Evolutionary conservation across 192 early-diverging fungal species (phyloP).

Genomic region (Linderina pennispora): DNA sequence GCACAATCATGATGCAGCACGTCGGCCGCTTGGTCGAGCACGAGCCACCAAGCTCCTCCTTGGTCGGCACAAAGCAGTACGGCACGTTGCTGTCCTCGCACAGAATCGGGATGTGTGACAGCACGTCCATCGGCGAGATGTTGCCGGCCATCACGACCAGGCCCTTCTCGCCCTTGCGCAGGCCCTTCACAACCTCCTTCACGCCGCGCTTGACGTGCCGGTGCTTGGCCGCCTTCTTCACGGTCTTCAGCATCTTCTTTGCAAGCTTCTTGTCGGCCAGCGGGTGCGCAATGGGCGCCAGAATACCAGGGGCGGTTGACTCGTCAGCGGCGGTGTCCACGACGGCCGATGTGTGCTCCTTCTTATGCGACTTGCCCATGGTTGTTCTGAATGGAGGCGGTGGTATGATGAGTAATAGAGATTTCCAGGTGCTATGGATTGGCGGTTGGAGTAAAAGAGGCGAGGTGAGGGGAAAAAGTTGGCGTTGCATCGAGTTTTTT

Average conservation of each 20-base stretch:
- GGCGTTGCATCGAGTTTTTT: no score
- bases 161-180: slow-evolving; percentile 93
- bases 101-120: slow-evolving; percentile 94
- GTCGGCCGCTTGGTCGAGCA: slow-evolving; percentile 95
- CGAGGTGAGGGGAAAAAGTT: no score
- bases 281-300: slow-evolving; percentile 45
- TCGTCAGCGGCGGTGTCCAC: slow-evolving; percentile 36
- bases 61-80: slow-evolving; percentile 93
- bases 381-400: no score
- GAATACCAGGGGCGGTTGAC: slow-evolving; percentile 5
- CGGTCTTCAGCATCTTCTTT: slow-evolving; percentile 44
- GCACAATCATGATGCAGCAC: slow-evolving; percentile 82
- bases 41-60: slow-evolving; percentile 90
- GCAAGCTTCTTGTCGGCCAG: slow-evolving; percentile 44
- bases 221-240: slow-evolving; percentile 67
- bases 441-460: no score
- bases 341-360: slow-evolving; percentile 32
- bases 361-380: slow-evolving; percentile 85
- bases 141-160: slow-evolving; percentile 94
- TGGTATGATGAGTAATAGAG: no score
- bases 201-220: slow-evolving; percentile 91
- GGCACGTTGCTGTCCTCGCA: slow-evolving; percentile 96
- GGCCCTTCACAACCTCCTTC: slow-evolving; percentile 95
- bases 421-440: no score
- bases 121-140: slow-evolving; percentile 94